These are phyloP conservation scores for Hortiboletus rubellus DNA, from an alignment of 1,284 basidiomycete genomes.

Conservation along the genomic window DNA sequence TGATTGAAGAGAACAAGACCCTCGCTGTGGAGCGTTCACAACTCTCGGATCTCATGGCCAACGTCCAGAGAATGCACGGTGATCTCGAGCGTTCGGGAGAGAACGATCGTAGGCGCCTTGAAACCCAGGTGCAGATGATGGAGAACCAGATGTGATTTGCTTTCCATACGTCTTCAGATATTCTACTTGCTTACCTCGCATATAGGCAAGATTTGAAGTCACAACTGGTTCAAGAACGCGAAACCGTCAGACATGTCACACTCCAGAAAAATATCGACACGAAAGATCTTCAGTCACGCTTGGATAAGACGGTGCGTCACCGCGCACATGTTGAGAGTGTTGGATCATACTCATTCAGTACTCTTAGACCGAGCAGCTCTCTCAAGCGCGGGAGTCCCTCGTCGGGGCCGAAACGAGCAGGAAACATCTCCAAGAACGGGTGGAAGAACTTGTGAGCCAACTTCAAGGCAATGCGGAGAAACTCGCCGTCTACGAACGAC, in stretches of 20 bases:
- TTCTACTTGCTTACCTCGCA: background rate
- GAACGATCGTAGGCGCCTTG: conserved; percentile 78
- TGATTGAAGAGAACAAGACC: conserved; percentile 83
- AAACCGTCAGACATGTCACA: conserved; percentile 67
- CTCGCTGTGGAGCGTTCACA: conserved; percentile 81
- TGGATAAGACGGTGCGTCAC: conserved; percentile 73
- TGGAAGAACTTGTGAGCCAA: conserved; percentile 69
- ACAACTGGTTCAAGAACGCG: conserved; percentile 80
- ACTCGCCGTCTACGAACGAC: conserved; percentile 82
- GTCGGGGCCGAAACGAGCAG: conserved; percentile 78
- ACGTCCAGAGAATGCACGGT: conserved; percentile 86
- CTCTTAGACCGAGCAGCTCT: conserved; percentile 59
- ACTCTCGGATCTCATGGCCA: conserved; percentile 83
- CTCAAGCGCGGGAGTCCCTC: conserved; percentile 71
- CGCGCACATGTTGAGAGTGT: background rate
- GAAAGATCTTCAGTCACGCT: conserved; percentile 70
- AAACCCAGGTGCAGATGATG: conserved; percentile 76
- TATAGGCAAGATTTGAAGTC: conserved; percentile 71
- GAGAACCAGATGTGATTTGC: conserved; percentile 72
- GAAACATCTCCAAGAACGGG: conserved; percentile 76
- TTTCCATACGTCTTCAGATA: conserved; percentile 11
- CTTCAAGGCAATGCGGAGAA: conserved; percentile 80
- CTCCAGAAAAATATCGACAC: conserved; percentile 81
- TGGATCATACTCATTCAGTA: conserved; percentile 9
- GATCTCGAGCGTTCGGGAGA: conserved; percentile 82